Base-by-base conservation (phyloP, 305 asterid genomes). In the Solanum hybrid region DNA sequence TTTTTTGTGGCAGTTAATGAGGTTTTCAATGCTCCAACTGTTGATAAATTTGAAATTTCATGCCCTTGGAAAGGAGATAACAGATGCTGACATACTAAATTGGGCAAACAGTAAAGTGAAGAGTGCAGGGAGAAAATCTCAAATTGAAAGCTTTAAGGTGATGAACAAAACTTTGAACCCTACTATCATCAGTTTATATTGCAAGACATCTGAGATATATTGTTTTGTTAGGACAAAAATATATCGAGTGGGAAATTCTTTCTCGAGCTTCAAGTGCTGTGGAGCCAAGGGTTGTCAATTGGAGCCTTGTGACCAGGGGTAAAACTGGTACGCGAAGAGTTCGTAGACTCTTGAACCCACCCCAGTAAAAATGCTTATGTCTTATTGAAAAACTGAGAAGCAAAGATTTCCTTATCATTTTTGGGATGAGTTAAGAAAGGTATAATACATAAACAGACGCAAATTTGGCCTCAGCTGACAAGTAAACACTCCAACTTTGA, bases 141-240 rank as follows among this genome's bases (percentile, higher is more conserved):
- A 92, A 92, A 97, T 96, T 92, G 99, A 97, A 76, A 96, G 98
- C 93, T 97, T 96, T 91, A 97, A 97, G 96, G 99, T 96, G 89
- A 85, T 86, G 88, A 76, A 45, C 24, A 26, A 65, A 89, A 24
- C 73, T 86, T 68, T 79, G 51, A 38, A 70, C 36, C 57, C 34
- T 65, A 8, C 7, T n/a, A 31, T n/a, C 4, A 41, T 89, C 83
- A 75, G 17, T 32, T 77, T 86, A 9, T 61, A 77, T 33, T 45
- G 5, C 65, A 57, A 11, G 39, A 6, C 7, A 85, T 8, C 34
- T 78, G 82, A 87, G 75, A 13, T 76, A n/a, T 79, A 37, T 75
- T 87, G 34, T 78, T 36, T 87, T 90, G 87, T 77, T 90, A 96
- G 99, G 99, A 97, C 90, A 97, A 94, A 93, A 93, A 31, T 89